Evolutionary conservation across 345 rosid genomes (phyloP).

Genomic region (Gynandropsis gynandra): DNA sequence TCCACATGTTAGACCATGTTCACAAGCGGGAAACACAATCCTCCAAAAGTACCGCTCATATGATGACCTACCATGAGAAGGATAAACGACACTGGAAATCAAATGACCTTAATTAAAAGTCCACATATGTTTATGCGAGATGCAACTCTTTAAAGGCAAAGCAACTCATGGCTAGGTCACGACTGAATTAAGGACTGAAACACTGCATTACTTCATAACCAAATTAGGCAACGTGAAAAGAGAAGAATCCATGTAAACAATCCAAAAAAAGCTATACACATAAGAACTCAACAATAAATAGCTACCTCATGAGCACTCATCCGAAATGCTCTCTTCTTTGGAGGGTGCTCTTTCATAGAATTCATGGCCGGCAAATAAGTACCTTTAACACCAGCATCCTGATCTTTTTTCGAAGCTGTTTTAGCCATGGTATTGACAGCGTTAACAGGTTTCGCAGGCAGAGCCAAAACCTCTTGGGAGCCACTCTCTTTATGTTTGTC

Average conservation of each 20-base stretch:
- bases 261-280: neutral
- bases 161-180: too few relatives aligned
- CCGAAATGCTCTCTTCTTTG: conserved; percentile 49
- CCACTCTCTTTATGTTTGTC: conserved; percentile 36
- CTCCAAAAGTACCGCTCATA: too few relatives aligned
- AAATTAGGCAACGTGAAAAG: too few relatives aligned
- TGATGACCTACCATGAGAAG: too few relatives aligned
- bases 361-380: conserved; percentile 28
- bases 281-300: conserved; percentile 2
- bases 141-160: too few relatives aligned
- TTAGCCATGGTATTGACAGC: conserved; percentile 27
- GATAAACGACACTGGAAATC: too few relatives aligned
- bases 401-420: conserved; percentile 25
- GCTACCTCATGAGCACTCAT: conserved; percentile 85
- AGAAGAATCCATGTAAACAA: neutral
- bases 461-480: conserved; percentile 26
- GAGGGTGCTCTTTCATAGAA: conserved; percentile 27
- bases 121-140: too few relatives aligned
- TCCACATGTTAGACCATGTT: too few relatives aligned
- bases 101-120: too few relatives aligned
- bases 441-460: conserved; percentile 26
- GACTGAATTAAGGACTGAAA: too few relatives aligned
- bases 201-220: too few relatives aligned
- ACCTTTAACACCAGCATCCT: conserved; percentile 23
- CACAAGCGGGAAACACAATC: too few relatives aligned